Percentiles rank a stretch among this genome's conserved stretches.
phyloP scores from a whole-genome alignment of 169 alveolate species.

The Cryptosporidium sp. region DNA sequence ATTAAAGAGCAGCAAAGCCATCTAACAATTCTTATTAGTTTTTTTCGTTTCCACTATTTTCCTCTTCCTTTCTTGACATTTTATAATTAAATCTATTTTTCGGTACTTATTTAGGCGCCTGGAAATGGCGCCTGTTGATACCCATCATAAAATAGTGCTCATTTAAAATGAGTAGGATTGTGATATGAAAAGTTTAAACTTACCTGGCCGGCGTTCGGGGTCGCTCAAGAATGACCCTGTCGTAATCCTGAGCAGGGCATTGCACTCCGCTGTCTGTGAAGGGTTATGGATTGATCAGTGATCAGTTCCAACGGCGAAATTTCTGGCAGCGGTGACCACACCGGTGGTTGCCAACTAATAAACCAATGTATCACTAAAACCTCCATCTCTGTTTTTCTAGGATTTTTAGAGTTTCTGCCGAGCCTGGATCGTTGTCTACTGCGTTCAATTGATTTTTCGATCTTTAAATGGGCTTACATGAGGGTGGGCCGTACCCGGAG shows the following conservation, averaged over 20 bases:
- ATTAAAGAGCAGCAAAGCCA: neutral
- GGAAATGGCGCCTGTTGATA: constrained; percentile 6
- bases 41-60: neutral
- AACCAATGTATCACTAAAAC: constrained; percentile 58
- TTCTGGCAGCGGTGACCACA: constrained; percentile 91
- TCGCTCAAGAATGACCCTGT: constrained; percentile 96
- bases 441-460: too few relatives aligned
- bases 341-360: constrained; percentile 58
- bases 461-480: too few relatives aligned
- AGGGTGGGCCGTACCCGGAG: neutral
- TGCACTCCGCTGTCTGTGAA: constrained; percentile 96
- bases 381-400: too few relatives aligned
- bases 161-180: neutral
- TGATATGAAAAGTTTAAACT: constrained; percentile 79
- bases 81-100: constrained; percentile 2
- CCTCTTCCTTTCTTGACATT: constrained; percentile 23
- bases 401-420: too few relatives aligned
- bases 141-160: constrained; percentile 60
- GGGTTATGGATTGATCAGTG: constrained; percentile 93
- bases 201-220: constrained; percentile 98
- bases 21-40: neutral
- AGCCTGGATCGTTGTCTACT: too few relatives aligned
- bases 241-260: constrained; percentile 97
- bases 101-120: constrained; percentile 29
- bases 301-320: constrained; percentile 95